These are phyloP conservation scores for Phytophthora cactorum DNA, from an alignment of 352 stramenopile genomes.

Conservation along the genomic window DNA sequence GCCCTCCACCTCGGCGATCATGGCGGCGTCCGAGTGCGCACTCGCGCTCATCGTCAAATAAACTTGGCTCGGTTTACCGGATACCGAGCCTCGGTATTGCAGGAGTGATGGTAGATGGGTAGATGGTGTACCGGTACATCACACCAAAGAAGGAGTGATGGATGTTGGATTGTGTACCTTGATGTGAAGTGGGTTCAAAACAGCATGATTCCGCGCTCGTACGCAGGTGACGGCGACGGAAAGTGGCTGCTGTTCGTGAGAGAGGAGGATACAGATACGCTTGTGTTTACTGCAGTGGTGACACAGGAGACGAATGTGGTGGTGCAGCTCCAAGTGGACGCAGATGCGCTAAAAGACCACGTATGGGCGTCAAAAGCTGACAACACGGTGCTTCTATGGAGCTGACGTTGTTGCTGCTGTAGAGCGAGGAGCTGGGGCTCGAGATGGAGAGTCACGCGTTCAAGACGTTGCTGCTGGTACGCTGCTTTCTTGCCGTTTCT, in stretches of 20 bases:
- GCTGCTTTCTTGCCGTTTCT: background rate
- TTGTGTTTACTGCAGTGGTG: slow-evolving; percentile 49
- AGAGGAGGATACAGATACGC: slow-evolving; percentile 9
- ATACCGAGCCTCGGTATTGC: background rate
- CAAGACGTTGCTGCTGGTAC: slow-evolving; percentile 42
- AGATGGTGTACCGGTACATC: no score
- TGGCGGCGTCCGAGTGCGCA: slow-evolving; percentile 19
- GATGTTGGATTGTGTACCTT: background rate
- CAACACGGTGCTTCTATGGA: no score
- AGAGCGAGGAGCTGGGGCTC: slow-evolving; percentile 69
- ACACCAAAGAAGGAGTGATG: background rate
- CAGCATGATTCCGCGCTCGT: slow-evolving; percentile 39
- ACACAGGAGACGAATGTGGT: slow-evolving; percentile 20
- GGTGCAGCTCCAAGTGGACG: slow-evolving; percentile 46
- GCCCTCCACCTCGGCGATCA: slow-evolving; percentile 72
- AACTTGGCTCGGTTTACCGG: background rate
- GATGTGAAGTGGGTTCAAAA: slow-evolving; percentile 7
- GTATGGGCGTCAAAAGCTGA: slow-evolving; percentile 16
- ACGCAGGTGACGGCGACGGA: slow-evolving; percentile 31
- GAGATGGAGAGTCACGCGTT: slow-evolving; percentile 50
- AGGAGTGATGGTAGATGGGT: slow-evolving; percentile 2
- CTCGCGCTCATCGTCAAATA: slow-evolving; percentile 29
- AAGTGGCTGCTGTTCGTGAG: slow-evolving; percentile 59
- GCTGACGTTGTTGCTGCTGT: background rate
- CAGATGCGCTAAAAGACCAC: slow-evolving; percentile 38